phyloP scores from a whole-genome alignment of 2,329 filamentous ascomycete species.

The Aureobasidium lini region DNA sequence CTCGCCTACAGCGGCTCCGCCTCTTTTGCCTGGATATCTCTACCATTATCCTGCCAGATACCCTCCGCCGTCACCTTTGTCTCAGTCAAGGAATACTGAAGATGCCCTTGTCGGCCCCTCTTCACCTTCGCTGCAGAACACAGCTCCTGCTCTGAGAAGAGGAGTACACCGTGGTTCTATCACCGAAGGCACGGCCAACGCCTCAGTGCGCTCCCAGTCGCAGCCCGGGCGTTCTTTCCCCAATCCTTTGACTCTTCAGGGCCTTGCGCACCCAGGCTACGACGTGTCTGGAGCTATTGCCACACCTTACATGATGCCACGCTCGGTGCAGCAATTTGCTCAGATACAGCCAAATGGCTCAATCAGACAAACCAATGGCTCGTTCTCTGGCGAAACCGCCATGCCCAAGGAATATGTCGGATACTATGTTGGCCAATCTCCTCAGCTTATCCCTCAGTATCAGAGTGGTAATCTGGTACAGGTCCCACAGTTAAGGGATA shows the following conservation, averaged over 20 bases:
- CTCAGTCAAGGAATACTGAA: constrained; percentile 33
- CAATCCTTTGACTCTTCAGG: constrained; percentile 32
- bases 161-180: constrained; percentile 36
- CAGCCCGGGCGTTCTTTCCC: constrained; percentile 40
- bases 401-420: constrained; percentile 45
- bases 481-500: constrained; percentile 29
- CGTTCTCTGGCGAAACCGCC: constrained; percentile 23
- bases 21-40: constrained; percentile 35
- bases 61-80: constrained; percentile 31
- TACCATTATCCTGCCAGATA: constrained; percentile 41
- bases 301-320: constrained; percentile 25
- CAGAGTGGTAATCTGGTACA: constrained; percentile 18
- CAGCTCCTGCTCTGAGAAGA: constrained; percentile 36
- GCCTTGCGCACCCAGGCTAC: constrained; percentile 33
- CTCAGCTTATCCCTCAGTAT: constrained; percentile 30
- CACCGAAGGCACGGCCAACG: constrained; percentile 32
- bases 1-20: constrained; percentile 29
- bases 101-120: constrained; percentile 41
- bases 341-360: constrained; percentile 17
- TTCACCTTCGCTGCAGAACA: constrained; percentile 39
- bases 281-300: constrained; percentile 28
- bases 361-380: constrained; percentile 7
- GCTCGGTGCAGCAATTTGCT: constrained; percentile 22
- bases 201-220: constrained; percentile 41
- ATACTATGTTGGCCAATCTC: constrained; percentile 41